Conservation (phyloP, 306 rosid species). For the Bauhinia variegata region DNA sequence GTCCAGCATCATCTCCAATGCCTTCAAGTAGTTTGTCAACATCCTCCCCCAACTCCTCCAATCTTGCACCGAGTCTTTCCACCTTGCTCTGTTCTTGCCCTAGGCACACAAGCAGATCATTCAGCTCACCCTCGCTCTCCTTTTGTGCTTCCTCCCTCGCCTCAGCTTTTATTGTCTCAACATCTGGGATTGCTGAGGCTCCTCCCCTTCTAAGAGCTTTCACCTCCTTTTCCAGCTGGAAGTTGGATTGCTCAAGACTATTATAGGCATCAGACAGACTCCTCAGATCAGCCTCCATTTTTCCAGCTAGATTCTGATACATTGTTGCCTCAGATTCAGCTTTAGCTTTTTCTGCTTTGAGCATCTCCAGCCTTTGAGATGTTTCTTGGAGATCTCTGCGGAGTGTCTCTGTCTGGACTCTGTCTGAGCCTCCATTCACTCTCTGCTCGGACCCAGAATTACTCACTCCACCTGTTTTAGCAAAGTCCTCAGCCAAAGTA, state of each 20-base stretch:
- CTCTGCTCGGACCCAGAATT: slow-evolving; percentile 59
- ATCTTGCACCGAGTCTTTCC: slow-evolving; percentile 70
- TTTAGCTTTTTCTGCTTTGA: slow-evolving; percentile 74
- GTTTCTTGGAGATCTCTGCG: slow-evolving; percentile 82
- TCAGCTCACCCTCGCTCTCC: slow-evolving; percentile 90
- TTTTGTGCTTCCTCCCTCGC: slow-evolving; percentile 97
- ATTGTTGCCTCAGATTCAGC: slow-evolving; percentile 68
- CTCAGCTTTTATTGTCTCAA: slow-evolving; percentile 80
- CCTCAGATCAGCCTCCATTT: slow-evolving; percentile 88
- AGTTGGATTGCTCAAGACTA: slow-evolving; percentile 86
- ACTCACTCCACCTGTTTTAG: slow-evolving; percentile 59
- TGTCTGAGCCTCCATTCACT: slow-evolving; percentile 61
- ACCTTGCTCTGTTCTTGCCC: slow-evolving; percentile 98
- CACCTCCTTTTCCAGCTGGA: slow-evolving; percentile 75
- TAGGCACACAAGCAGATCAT: slow-evolving; percentile 90
- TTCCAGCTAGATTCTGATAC: slow-evolving; percentile 74
- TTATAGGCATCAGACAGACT: slow-evolving; percentile 93
- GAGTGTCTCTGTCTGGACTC: slow-evolving; percentile 72
- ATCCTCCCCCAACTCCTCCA: slow-evolving; percentile 89
- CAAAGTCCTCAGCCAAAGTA: slow-evolving; percentile 77
- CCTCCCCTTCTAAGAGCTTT: slow-evolving; percentile 58
- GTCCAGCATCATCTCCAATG: slow-evolving; percentile 79
- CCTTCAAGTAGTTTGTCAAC: slow-evolving; percentile 82
- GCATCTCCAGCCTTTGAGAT: slow-evolving; percentile 68
- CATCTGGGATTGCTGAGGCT: slow-evolving; percentile 50